Evolutionary conservation across 345 rosid genomes (phyloP), one percentile per base, ranked within the genome.

Genomic region (Fremontodendron californicum): DNA sequence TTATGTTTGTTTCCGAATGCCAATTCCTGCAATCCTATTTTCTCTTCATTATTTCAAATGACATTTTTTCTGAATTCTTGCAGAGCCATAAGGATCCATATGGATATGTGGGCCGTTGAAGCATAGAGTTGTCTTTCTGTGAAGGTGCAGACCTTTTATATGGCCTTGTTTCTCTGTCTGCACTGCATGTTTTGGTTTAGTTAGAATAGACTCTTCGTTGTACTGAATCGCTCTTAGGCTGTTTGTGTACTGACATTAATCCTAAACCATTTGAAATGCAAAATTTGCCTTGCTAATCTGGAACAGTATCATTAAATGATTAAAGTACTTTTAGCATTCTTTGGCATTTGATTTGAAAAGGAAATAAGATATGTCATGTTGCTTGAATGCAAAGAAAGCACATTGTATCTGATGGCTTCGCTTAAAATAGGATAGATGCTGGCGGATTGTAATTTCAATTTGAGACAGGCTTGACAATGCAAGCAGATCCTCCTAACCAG

Each of bases 221-320:
- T 37, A 62, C 67, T 19, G 23, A 35, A 5, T 33, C 21, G 2
- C 23, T 43, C 23, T 35, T 63, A 7, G 43, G 43, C 43, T 4
- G 67, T 62, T 62, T 18, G 33, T 8, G 42, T 10, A 31, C 15
- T 21, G 51, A 23, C 33, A 10, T 66, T n/a, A n/a, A n/a, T n/a
- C n/a, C n/a, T n/a, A n/a, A n/a, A n/a, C 46, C 51, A 66, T 66
- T 21, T 23, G 51, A 66, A 66, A 39, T 21, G n/a, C 71, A 67
- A 15, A 21, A 4, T 39, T 21, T 18, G 48, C 23, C 31, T 66
- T 66, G 18, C 71, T 43, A 12, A 67, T 67, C n/a, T 42, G 12
- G 51, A 67, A 5, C 71, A 42, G 29, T 12, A 35, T 67, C 33
- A 21, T 67, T 42, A n/a, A n/a, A n/a, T n/a, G n/a, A n/a, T n/a